Base-by-base conservation (phyloP, 257 asterid species). In the Ajuga chamaepitys region DNA sequence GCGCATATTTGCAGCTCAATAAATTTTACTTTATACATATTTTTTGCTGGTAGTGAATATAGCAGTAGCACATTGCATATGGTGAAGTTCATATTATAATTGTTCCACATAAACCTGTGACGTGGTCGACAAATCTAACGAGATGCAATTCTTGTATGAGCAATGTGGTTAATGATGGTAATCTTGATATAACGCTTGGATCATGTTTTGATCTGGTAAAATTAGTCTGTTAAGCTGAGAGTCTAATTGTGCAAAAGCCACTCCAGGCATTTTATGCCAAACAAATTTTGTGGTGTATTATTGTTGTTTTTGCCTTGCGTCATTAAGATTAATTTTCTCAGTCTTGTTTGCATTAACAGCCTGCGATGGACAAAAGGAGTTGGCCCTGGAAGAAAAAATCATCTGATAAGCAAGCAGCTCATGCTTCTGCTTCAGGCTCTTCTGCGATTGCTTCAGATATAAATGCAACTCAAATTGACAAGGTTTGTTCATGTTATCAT, bases 351-450 rank as follows among this genome's bases (percentile, higher is more conserved):
- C 52, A 44, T 72, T 40, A 26, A 41, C 76, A 87, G 91, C 46
- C 54, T 70, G 62, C 72, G 63, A 94, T 94, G 99, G 97, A 94
- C 62, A 85, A 75, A 51, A 73, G 85, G 73, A 83, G 95, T 83
- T 94, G 99, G 99, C 99, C 96, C 1, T 94, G 99, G 96, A 94
- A 90, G 93, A 94, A 83, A 77, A 94, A 86, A 75, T 78, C 96
- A 46, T 89, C 96, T 40, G 98, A 91, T 48, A 91, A 91, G 72
- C 81, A 77, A 47, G 74, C 76, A 50, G 74, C 70, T 25, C 72
- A 61, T 53, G 70, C 58, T 51, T 68, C 77, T 34, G 84, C 64
- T 10, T 66, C 77, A 40, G 85, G 74, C 21, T 66, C 83, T 77
- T 53, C 82, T 16, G 54, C 71, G 11, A 64, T 71, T 47, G 74